Evolutionary conservation across 805 yeast species (phyloP).

Genomic region (Saturnispora besseyi): DNA sequence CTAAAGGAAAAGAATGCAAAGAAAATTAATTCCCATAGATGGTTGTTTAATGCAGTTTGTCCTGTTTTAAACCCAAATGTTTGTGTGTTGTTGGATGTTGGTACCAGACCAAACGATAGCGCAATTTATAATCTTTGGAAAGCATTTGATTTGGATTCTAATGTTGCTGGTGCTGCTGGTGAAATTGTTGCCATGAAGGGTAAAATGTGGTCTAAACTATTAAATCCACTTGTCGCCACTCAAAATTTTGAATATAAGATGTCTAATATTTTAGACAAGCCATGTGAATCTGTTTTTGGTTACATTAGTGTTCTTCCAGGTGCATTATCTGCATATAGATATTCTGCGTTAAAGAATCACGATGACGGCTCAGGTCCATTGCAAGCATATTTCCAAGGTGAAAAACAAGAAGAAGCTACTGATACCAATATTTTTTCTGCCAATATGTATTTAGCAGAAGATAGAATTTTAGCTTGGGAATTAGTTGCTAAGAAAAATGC

Average conservation of each 20-base stretch:
- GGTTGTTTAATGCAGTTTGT: slow-evolving; percentile 94
- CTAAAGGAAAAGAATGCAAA: slow-evolving; percentile 86
- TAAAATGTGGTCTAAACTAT: slow-evolving; percentile 65
- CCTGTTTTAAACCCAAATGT: slow-evolving; percentile 90
- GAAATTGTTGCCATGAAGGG: slow-evolving; percentile 96
- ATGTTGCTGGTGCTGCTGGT: slow-evolving; percentile 99
- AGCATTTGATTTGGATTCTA: slow-evolving; percentile 91
- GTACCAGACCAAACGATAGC: slow-evolving; percentile 84
- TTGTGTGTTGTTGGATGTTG: slow-evolving; percentile 87
- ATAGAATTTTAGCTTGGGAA: slow-evolving; percentile 94
- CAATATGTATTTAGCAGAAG: slow-evolving; percentile 96
- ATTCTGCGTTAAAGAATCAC: slow-evolving; percentile 74
- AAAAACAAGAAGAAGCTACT: slow-evolving; percentile 31
- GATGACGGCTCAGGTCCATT: slow-evolving; percentile 91
- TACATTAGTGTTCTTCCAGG: slow-evolving; percentile 93
- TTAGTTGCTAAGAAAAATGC: slow-evolving; percentile 76
- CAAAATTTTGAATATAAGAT: slow-evolving; percentile 95
- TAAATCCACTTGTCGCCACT: slow-evolving; percentile 90
- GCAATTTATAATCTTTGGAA: slow-evolving; percentile 95
- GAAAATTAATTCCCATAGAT: slow-evolving; percentile 94
- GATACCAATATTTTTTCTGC: slow-evolving; percentile 77
- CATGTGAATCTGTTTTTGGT: slow-evolving; percentile 86
- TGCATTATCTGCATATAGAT: slow-evolving; percentile 90
- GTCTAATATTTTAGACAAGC: slow-evolving; percentile 94
- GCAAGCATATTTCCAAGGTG: slow-evolving; percentile 84